A percentile compares a stretch with the other conserved stretches of the same genome.
phyloP scores from a whole-genome alignment of 768 basidiomycete genomes.

The Rhodosporidiobolus sp. region DNA sequence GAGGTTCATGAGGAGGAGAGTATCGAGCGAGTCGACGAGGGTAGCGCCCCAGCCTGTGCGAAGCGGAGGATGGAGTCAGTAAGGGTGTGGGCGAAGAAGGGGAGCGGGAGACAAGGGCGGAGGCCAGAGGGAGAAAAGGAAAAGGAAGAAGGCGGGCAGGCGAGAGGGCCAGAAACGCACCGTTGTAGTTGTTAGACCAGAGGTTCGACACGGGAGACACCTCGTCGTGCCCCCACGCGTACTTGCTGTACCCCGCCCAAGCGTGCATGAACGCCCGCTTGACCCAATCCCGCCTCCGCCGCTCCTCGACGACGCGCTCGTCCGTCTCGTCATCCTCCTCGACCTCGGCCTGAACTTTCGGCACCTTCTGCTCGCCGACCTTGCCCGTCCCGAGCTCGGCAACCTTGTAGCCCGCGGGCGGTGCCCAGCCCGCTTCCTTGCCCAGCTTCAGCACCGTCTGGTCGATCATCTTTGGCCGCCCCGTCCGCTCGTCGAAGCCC shows the following conservation, averaged over 20 bases:
- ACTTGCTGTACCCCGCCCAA: conserved; percentile 43
- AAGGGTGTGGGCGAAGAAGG: not conserved
- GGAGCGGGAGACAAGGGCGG: no score
- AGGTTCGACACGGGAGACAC: conserved; percentile 35
- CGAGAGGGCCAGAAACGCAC: conserved; percentile 9
- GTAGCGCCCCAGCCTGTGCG: conserved; percentile 44
- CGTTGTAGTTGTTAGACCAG: conserved; percentile 42
- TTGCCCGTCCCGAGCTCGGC: conserved; percentile 7
- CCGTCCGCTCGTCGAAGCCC: conserved; percentile 14
- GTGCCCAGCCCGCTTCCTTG: conserved; percentile 2
- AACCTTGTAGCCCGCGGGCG: not conserved
- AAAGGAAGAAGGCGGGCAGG: no score
- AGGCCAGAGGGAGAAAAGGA: no score
- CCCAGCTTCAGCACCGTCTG: conserved; percentile 5
- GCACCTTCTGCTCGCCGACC: conserved; percentile 14
- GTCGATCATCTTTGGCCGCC: conserved; percentile 2
- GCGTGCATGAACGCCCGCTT: conserved; percentile 43
- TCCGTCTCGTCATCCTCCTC: conserved; percentile 37
- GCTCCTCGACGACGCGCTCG: conserved; percentile 39
- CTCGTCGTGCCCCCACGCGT: conserved; percentile 46
- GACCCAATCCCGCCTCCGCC: conserved; percentile 45
- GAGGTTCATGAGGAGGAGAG: conserved; percentile 45
- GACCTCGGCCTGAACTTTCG: conserved; percentile 34
- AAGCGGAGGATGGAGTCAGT: not conserved
- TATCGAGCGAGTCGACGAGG: conserved; percentile 45